Conservation (phyloP, 2,329 filamentous ascomycete species). For the Microdochium bolleyi region DNA sequence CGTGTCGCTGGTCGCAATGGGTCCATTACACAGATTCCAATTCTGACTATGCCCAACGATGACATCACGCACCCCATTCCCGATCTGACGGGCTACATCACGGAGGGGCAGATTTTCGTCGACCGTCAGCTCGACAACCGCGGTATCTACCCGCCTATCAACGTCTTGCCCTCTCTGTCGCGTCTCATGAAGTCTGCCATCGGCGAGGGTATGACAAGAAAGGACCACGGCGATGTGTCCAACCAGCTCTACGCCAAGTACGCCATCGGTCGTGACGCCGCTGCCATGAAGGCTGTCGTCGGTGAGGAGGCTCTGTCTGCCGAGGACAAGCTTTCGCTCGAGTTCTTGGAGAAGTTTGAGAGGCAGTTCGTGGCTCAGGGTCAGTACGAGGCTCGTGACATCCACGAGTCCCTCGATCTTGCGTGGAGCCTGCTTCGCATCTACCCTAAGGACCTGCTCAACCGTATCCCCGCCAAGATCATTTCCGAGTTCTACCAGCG, state of each 20-base stretch:
- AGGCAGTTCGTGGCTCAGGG: constrained; percentile 89
- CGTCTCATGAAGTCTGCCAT: constrained; percentile 99
- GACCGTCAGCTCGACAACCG: constrained; percentile 93
- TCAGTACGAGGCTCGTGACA: constrained; percentile 82
- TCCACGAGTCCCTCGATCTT: constrained; percentile 89
- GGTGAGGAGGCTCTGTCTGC: constrained; percentile 93
- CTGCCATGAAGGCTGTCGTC: constrained; percentile 98
- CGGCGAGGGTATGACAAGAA: constrained; percentile 91
- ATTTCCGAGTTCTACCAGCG: constrained; percentile 79
- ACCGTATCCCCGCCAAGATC: constrained; percentile 81
- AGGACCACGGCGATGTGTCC: constrained; percentile 95
- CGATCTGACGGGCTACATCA: constrained; percentile 98
- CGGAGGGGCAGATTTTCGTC: constrained; percentile 96
- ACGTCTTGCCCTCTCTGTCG: constrained; percentile 93
- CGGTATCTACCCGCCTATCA: constrained; percentile 97
- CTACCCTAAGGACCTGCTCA: constrained; percentile 96
- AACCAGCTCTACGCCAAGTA: constrained; percentile 99
- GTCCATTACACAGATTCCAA: constrained; percentile 98
- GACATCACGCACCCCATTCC: constrained; percentile 99
- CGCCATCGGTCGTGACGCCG: constrained; percentile 95
- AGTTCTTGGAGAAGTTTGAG: constrained; percentile 99
- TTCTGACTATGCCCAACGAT: constrained; percentile 99
- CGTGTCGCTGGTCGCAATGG: constrained; percentile 96
- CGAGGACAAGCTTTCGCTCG: constrained; percentile 94
- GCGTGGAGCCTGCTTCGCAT: constrained; percentile 96